Conservation (phyloP, 257 asterid genomes). For the Striga asiatica region DNA sequence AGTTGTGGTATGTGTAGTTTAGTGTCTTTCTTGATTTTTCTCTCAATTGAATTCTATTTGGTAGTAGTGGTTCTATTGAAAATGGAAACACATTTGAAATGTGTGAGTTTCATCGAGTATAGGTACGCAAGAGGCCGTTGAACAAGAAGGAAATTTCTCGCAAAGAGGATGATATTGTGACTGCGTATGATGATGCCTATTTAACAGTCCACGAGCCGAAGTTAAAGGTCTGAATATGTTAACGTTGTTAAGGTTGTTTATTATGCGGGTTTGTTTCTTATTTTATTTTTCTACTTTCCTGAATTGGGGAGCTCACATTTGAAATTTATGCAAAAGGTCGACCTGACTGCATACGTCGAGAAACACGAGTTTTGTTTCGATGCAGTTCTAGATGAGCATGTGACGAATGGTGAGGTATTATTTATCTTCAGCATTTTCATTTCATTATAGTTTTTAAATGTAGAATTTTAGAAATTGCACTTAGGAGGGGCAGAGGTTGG, state of each 20-base stretch:
- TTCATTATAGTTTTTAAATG: not conserved
- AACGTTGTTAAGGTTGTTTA: slow-evolving; percentile 4
- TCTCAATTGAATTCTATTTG: slow-evolving; percentile 1
- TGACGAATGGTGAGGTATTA: slow-evolving; percentile 88
- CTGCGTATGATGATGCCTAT: slow-evolving; percentile 63
- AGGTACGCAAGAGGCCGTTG: slow-evolving; percentile 97
- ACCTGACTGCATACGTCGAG: slow-evolving; percentile 96
- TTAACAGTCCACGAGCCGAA: slow-evolving; percentile 85
- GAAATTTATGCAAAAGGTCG: slow-evolving; percentile 51
- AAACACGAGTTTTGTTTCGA: slow-evolving; percentile 95
- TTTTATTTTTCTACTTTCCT: not conserved
- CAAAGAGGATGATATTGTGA: slow-evolving; percentile 87
- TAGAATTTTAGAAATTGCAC: not conserved
- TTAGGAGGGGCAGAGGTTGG: not conserved
- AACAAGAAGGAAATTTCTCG: slow-evolving; percentile 86
- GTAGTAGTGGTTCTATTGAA: slow-evolving; percentile 6
- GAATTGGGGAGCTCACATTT: slow-evolving; percentile 24
- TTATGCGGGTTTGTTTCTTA: not conserved
- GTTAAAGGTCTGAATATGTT: slow-evolving; percentile 52
- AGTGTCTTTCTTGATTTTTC: slow-evolving; percentile 7
- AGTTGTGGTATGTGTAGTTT: slow-evolving; percentile 70
- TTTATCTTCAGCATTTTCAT: not conserved
- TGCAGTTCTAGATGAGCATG: slow-evolving; percentile 89
- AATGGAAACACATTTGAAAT: slow-evolving; percentile 8
- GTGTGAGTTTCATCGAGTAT: slow-evolving; percentile 13